Percentiles rank a stretch among this genome's conserved stretches.
Conservation (phyloP, 805 yeast genomes). For the Candida lessepsii region DNA sequence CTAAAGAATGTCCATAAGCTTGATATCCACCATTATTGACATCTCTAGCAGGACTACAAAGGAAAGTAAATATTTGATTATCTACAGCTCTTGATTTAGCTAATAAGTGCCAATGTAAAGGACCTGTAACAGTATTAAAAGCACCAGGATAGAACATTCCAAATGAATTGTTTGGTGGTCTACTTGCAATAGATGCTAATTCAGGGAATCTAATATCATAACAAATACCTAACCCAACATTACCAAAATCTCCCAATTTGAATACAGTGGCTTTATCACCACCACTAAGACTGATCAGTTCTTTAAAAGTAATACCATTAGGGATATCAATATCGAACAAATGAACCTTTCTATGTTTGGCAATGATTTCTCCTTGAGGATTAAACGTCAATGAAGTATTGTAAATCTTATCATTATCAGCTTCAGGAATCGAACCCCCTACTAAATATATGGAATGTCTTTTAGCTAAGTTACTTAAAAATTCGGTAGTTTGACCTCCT, state of each 20-base stretch:
- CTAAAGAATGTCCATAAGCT: slow-evolving; percentile 47
- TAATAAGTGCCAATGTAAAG: slow-evolving; percentile 76
- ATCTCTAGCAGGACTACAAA: slow-evolving; percentile 90
- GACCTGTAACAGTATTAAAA: slow-evolving; percentile 81
- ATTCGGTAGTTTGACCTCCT: slow-evolving; percentile 60
- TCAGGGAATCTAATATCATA: slow-evolving; percentile 83
- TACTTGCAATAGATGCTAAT: slow-evolving; percentile 65
- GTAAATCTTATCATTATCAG: slow-evolving; percentile 50
- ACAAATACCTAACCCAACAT: slow-evolving; percentile 82
- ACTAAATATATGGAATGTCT: slow-evolving; percentile 61
- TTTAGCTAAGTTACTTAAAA: slow-evolving; percentile 66
- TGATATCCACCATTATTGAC: slow-evolving; percentile 44
- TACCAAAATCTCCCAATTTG: slow-evolving; percentile 61
- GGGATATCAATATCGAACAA: slow-evolving; percentile 92
- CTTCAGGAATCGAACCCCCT: slow-evolving; percentile 94
- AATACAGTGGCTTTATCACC: slow-evolving; percentile 83
- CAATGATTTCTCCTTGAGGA: slow-evolving; percentile 72
- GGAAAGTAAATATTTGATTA: slow-evolving; percentile 66
- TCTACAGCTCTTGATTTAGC: slow-evolving; percentile 76
- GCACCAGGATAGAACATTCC: slow-evolving; percentile 85
- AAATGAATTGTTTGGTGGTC: slow-evolving; percentile 57
- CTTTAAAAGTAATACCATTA: slow-evolving; percentile 84
- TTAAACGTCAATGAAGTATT: slow-evolving; percentile 81
- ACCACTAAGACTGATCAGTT: slow-evolving; percentile 69
- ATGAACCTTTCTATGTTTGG: slow-evolving; percentile 85